Percentiles rank a stretch among this genome's conserved stretches.
Evolutionary conservation across 805 yeast genomes (phyloP).

Genomic region (Lachancea lanzarotensis): DNA sequence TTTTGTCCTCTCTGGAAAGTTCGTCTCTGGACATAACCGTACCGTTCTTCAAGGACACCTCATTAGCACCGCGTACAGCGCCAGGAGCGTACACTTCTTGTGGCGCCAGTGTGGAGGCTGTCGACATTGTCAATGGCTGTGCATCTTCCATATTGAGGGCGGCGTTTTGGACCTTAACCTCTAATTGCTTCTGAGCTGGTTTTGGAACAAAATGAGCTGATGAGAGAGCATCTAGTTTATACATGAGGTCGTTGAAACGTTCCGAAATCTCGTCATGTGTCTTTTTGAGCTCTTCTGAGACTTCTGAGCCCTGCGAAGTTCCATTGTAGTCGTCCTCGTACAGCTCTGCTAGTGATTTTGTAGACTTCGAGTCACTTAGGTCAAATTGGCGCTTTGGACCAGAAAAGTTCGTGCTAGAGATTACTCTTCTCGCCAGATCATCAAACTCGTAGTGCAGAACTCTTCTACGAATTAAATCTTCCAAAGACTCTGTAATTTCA

Average conservation of each 20-base stretch:
- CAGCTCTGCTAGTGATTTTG: constrained; percentile 82
- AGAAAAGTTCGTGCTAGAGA: constrained; percentile 59
- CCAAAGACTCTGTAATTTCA: constrained; percentile 79
- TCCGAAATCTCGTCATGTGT: constrained; percentile 75
- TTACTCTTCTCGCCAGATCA: constrained; percentile 69
- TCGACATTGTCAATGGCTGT: constrained; percentile 78
- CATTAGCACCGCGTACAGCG: constrained; percentile 44
- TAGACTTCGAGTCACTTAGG: constrained; percentile 75
- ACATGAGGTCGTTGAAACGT: constrained; percentile 53
- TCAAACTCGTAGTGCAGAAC: constrained; percentile 72
- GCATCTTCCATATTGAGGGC: constrained; percentile 92
- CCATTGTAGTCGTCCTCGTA: constrained; percentile 80
- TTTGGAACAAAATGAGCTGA: constrained; percentile 95
- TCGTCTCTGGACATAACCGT: constrained; percentile 76
- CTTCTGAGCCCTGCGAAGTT: constrained; percentile 41
- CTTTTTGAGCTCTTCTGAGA: constrained; percentile 56
- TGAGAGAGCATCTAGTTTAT: constrained; percentile 78
- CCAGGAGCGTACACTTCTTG: constrained; percentile 74
- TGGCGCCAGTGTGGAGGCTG: constrained; percentile 78
- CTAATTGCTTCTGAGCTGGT: constrained; percentile 73
- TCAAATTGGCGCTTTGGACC: constrained; percentile 50
- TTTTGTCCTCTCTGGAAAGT: constrained; percentile 75
- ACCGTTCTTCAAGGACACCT: constrained; percentile 70
- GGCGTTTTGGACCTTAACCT: constrained; percentile 75
- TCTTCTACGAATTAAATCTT: constrained; percentile 81